phyloP scores from a whole-genome alignment of 495 filamentous ascomycete species.

The Talaromyces trachyspermus region DNA sequence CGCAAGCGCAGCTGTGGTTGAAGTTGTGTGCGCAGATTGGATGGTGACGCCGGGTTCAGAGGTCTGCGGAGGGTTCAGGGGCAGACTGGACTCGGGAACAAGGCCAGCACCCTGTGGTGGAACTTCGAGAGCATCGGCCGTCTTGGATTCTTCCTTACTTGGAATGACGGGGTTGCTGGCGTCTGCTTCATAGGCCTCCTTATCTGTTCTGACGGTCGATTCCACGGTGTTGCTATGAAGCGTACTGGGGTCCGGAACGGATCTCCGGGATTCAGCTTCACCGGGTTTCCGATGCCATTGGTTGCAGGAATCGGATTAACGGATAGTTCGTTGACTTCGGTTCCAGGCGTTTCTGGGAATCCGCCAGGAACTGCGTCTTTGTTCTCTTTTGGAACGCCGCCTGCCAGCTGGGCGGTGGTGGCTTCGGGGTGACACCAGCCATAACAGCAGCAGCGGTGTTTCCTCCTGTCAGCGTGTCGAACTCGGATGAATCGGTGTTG shows the following conservation, averaged over 20 bases:
- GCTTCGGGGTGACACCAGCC: slow-evolving; percentile 62
- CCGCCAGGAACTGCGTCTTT: slow-evolving; percentile 51
- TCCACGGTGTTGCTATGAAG: slow-evolving; percentile 39
- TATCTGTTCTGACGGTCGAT: slow-evolving; percentile 63
- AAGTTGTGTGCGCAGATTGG: slow-evolving; percentile 58
- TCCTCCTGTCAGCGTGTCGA: slow-evolving; percentile 5
- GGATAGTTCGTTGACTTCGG: slow-evolving; percentile 49
- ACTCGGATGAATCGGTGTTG: slow-evolving; percentile 20
- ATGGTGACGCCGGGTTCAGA: slow-evolving; percentile 49
- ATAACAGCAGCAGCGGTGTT: slow-evolving; percentile 43
- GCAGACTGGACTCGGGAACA: slow-evolving; percentile 84
- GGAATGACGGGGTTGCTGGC: slow-evolving; percentile 49
- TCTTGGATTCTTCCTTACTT: slow-evolving; percentile 10
- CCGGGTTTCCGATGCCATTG: slow-evolving; percentile 68
- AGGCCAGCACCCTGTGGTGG: slow-evolving; percentile 56
- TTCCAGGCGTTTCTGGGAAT: slow-evolving; percentile 72
- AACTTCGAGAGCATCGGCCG: slow-evolving; percentile 40
- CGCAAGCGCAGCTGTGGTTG: slow-evolving; percentile 70
- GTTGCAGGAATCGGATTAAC: slow-evolving; percentile 70
- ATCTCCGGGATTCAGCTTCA: slow-evolving; percentile 72
- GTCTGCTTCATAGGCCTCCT: slow-evolving; percentile 74
- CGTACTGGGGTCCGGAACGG: slow-evolving; percentile 56
- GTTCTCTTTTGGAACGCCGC: slow-evolving; percentile 55
- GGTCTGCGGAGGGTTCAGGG: slow-evolving; percentile 43
- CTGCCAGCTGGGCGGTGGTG: slow-evolving; percentile 67